Conservation (phyloP, 805 yeast species). For the Starmerella ratchasimensis region DNA sequence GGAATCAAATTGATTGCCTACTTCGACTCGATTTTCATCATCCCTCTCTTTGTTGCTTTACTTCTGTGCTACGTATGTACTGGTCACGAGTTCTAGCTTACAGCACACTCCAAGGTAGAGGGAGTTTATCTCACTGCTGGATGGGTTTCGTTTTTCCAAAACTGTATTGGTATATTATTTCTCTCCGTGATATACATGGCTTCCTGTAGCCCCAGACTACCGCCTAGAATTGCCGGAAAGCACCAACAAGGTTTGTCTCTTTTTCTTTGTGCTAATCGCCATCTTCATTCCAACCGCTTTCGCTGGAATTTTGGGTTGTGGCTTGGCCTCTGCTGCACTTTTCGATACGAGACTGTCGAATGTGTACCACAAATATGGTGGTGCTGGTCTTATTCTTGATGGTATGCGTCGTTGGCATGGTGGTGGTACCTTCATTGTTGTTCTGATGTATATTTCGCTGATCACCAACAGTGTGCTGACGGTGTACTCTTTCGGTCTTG, state of each 20-base stretch:
- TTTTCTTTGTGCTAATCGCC: slow-evolving; percentile 49
- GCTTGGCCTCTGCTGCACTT: slow-evolving; percentile 50
- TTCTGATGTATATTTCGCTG: slow-evolving; percentile 56
- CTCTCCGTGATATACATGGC: slow-evolving; percentile 92
- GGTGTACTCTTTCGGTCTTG: slow-evolving; percentile 67
- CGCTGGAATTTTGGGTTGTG: slow-evolving; percentile 57
- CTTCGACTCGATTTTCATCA: slow-evolving; percentile 53
- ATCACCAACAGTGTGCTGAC: slow-evolving; percentile 72
- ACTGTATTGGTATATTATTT: slow-evolving; percentile 62
- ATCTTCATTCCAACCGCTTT: slow-evolving; percentile 58
- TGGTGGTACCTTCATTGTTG: slow-evolving; percentile 62
- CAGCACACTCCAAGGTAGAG: slow-evolving; percentile 31
- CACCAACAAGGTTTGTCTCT: slow-evolving; percentile 42
- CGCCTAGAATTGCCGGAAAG: slow-evolving; percentile 67
- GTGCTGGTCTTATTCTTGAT: slow-evolving; percentile 59
- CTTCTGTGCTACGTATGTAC: slow-evolving; percentile 47
- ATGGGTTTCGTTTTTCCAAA: slow-evolving; percentile 56
- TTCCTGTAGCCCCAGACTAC: slow-evolving; percentile 73
- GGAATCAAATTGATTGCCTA: slow-evolving; percentile 61
- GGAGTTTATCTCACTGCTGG: slow-evolving; percentile 35
- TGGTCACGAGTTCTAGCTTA: slow-evolving; percentile 25
- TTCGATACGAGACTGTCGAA: slow-evolving; percentile 34
- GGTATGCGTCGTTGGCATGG: slow-evolving; percentile 61
- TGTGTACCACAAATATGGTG: slow-evolving; percentile 44
- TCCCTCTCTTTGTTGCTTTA: slow-evolving; percentile 57